phyloP scores from a whole-genome alignment of 169 alveolate species.

The Eimeria necatrix region DNA sequence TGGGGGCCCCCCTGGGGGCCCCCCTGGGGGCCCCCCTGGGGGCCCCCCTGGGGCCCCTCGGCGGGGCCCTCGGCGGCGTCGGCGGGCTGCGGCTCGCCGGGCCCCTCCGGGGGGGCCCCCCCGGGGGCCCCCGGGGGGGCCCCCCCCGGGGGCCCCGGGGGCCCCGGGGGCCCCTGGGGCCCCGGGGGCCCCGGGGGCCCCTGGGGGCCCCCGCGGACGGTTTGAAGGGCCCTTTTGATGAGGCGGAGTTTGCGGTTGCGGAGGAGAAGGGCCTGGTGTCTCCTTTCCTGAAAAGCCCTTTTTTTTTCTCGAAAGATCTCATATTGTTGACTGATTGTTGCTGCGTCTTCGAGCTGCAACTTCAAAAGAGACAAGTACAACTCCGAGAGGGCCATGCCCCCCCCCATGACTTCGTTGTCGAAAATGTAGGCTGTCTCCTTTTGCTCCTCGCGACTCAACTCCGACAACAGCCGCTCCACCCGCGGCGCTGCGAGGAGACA shows the following conservation, averaged over 20 bases:
- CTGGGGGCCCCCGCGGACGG: not conserved
- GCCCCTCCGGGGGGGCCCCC: too few species aligned
- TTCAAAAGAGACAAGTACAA: slow-evolving; percentile 84
- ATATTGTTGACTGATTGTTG: slow-evolving; percentile 82
- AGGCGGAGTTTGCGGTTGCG: slow-evolving; percentile 81
- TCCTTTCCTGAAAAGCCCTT: slow-evolving; percentile 55
- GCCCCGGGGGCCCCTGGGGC: too few species aligned
- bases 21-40: too few species aligned
- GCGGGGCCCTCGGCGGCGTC: too few species aligned
- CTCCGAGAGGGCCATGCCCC: slow-evolving; percentile 83
- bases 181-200: too few species aligned
- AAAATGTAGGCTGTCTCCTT: slow-evolving; percentile 83
- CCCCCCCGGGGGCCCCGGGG: too few species aligned
- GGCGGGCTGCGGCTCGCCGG: too few species aligned
- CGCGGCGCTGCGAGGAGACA: slow-evolving; percentile 3
- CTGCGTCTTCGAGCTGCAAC: slow-evolving; percentile 82
- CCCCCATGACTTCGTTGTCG: slow-evolving; percentile 82
- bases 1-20: too few species aligned
- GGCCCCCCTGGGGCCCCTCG: too few species aligned
- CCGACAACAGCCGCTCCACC: not conserved
- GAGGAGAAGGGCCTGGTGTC: slow-evolving; percentile 34
- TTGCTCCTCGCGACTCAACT: slow-evolving; percentile 76
- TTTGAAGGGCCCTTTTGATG: slow-evolving; percentile 74
- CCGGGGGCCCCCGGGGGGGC: too few species aligned
- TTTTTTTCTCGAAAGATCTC: slow-evolving; percentile 82